Conservation (phyloP, 495 filamentous ascomycete genomes). For the Podospora fimiseda region DNA sequence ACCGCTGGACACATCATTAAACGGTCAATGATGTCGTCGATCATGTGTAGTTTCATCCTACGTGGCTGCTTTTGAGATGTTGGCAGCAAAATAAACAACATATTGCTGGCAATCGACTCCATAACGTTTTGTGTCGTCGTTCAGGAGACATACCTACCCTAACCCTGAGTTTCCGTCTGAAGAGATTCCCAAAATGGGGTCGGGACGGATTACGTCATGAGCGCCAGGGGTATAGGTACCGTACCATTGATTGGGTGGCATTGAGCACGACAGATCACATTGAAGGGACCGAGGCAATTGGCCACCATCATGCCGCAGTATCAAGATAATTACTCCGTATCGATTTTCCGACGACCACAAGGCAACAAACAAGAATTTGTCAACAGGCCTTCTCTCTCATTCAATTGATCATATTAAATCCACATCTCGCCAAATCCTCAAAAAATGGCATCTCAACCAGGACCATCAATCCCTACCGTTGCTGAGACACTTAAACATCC, state of each 20-base stretch:
- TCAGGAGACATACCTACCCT: too few species aligned
- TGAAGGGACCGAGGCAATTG: neutral
- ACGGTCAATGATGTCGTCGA: neutral
- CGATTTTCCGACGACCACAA: too few species aligned
- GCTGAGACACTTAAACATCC: constrained; percentile 37
- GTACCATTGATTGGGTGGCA: too few species aligned
- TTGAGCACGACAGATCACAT: neutral
- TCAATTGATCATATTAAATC: neutral
- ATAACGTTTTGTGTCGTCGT: too few species aligned
- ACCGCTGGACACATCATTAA: too few species aligned
- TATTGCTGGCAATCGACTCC: neutral
- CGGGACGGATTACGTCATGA: neutral
- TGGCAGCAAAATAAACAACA: neutral
- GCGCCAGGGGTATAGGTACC: neutral
- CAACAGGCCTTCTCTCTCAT: too few species aligned
- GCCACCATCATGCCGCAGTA: neutral
- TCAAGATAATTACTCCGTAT: too few species aligned
- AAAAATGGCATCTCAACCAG: neutral
- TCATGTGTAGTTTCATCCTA: neutral
- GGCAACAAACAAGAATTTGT: too few species aligned
- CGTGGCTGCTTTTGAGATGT: neutral
- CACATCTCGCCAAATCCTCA: too few species aligned
- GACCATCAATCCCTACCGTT: constrained; percentile 24
- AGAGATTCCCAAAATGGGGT: neutral
- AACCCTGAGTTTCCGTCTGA: neutral